Percentiles rank a stretch among this genome's conserved stretches.
These are phyloP conservation scores for Oenanthe sinensis DNA, from an alignment of 129 eudicot genomes.

Conservation along the genomic window DNA sequence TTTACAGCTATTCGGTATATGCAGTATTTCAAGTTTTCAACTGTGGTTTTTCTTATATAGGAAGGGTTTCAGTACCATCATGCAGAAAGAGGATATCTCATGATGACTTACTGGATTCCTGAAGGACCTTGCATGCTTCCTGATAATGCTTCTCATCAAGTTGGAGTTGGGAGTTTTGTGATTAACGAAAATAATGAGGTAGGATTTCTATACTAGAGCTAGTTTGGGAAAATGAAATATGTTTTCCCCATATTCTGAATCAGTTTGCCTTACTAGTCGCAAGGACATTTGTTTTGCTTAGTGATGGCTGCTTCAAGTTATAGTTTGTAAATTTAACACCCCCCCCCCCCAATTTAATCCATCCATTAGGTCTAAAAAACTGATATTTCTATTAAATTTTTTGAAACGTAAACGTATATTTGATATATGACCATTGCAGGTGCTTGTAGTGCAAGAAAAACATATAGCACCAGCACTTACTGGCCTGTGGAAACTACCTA, in stretches of 20 bases:
- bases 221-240: neutral
- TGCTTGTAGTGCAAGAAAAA: conserved; percentile 85
- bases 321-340: neutral
- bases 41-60: conserved; percentile 18
- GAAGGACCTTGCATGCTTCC: conserved; percentile 80
- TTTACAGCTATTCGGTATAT: neutral
- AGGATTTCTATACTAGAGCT: neutral
- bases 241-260: neutral
- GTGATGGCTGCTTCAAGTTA: neutral
- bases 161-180: conserved; percentile 87
- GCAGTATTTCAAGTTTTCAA: conserved; percentile 1
- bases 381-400: neutral
- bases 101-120: conserved; percentile 94
- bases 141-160: conserved; percentile 82
- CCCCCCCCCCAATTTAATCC: too few relatives aligned
- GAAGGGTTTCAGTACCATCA: conserved; percentile 90
- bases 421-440: conserved; percentile 1
- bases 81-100: conserved; percentile 67
- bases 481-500: conserved; percentile 91
- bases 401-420: neutral
- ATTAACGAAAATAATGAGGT: conserved; percentile 75
- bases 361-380: neutral
- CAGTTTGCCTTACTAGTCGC: neutral
- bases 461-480: conserved; percentile 42
- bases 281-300: neutral